Evolutionary conservation across 2,329 filamentous ascomycete genomes (phyloP).

Genomic region (Colletotrichum sojae): DNA sequence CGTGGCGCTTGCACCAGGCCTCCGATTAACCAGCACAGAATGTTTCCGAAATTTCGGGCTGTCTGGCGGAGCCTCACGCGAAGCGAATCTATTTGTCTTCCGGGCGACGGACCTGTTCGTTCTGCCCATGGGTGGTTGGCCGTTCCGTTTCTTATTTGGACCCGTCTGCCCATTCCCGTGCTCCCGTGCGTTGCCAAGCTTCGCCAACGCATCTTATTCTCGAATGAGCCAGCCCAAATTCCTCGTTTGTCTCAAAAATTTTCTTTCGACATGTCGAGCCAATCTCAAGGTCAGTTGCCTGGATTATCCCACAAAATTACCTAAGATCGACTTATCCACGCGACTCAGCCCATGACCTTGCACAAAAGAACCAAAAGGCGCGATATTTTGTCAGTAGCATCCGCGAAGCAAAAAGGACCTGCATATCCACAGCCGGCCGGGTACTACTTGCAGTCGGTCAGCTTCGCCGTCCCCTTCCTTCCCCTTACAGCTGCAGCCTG

Average conservation of each 20-base stretch:
- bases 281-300: conserved; percentile 1
- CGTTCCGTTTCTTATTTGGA: neutral
- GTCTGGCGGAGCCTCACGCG: neutral
- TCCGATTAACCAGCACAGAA: neutral
- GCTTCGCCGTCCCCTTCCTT: neutral
- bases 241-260: conserved; percentile 2
- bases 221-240: neutral
- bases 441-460: too few species aligned
- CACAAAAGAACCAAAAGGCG: neutral
- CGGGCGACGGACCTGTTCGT: too few species aligned
- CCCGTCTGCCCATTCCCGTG: neutral
- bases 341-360: neutral
- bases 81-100: neutral
- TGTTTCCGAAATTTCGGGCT: neutral
- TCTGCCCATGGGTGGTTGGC: neutral
- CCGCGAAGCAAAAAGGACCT: too few species aligned
- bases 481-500: neutral
- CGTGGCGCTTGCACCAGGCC: neutral
- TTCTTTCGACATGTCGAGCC: conserved; percentile 9
- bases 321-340: conserved; percentile 9
- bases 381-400: conserved; percentile 1
- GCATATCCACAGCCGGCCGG: too few species aligned
- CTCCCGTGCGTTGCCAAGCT: conserved; percentile 3
- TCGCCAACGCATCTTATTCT: conserved; percentile 2
- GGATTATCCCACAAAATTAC: conserved; percentile 18